phyloP scores from a whole-genome alignment of 202 grass and related monocot genomes.

The Zoysia matrella region DNA sequence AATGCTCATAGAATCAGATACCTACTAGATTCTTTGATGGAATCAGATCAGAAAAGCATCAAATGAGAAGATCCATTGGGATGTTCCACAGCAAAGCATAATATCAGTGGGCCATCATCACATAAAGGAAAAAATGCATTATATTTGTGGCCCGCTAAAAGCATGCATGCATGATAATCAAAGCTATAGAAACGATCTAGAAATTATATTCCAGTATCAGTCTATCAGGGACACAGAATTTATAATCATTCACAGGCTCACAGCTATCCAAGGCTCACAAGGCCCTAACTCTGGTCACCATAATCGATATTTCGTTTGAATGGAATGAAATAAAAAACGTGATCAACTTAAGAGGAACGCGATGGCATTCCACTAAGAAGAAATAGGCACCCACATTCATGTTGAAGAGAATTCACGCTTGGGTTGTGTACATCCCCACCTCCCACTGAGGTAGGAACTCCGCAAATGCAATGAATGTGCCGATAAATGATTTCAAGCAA shows the following conservation, averaged over 20 bases:
- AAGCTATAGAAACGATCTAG: background rate
- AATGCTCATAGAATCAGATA: constrained; percentile 53
- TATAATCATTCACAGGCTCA: background rate
- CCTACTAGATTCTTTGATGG: constrained; percentile 47
- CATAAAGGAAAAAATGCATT: constrained; percentile 33
- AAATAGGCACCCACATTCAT: background rate
- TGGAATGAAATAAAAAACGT: background rate
- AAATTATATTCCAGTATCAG: background rate
- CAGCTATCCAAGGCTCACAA: background rate
- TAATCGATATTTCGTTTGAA: background rate
- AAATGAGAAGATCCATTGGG: constrained; percentile 59
- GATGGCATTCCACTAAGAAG: background rate
- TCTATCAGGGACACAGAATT: background rate
- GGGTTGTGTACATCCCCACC: background rate
- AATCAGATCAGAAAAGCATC: constrained; percentile 35
- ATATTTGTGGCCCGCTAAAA: constrained; percentile 21
- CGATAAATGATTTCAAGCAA: background rate
- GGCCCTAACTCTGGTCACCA: background rate
- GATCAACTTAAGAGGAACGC: background rate
- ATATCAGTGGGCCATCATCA: constrained; percentile 28
- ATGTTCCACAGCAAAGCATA: constrained; percentile 55
- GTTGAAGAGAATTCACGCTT: background rate
- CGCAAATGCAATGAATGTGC: background rate
- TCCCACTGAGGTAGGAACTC: background rate
- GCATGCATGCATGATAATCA: background rate